Evolutionary conservation across 1,284 basidiomycete genomes (phyloP), one percentile per base, ranked within the genome.

Genomic region (Melampsora larici-populina): DNA sequence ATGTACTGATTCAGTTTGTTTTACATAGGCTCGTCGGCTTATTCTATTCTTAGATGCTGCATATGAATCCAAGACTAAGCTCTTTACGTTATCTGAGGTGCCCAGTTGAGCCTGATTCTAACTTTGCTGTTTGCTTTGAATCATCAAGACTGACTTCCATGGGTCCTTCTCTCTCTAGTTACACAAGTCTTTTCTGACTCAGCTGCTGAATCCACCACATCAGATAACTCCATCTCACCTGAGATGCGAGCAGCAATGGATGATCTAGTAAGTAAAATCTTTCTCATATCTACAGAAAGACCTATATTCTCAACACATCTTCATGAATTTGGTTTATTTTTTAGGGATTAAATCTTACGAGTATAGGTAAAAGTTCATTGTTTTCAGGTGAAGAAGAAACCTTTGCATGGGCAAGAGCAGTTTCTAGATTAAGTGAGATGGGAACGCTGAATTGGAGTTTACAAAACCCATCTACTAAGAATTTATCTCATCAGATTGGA

Each of bases 371-470:
- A 1, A 91, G 91, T 77, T 91, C 92, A 29, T 91, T 97, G 84
- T 97, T 97, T 83, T 90, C 90, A 0, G 93, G 93, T 4, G 93
- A 97, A 82, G 94, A 97, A 84, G 94, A 97, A 84, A 83, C 96
- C 8, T 97, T 97, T 83, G 94, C 94, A 0, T 97, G 96, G 84
- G 94, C 93, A 13, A 88, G 94, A 68, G 94, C 93, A 49, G 94
- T 94, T 82, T 94, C 92, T 40, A 87, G 94, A 68, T 86, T 97
- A 33, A 91, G 93, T 46, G 90, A 97, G 84, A 96, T 97, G 94
- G 92, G 93, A 64, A 92, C 91, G 82, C 89, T 87, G 81, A 89
- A 91, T 80, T 93, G 92, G 92, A 58, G 55, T 29, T 29, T n/a
- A n/a, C 55, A 58, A 21, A n/a, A 58, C 24, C 55, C n/a, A 24